These are phyloP conservation scores for Asterophora lycoperdoides DNA, from an alignment of 768 basidiomycete genomes.

Conservation along the genomic window DNA sequence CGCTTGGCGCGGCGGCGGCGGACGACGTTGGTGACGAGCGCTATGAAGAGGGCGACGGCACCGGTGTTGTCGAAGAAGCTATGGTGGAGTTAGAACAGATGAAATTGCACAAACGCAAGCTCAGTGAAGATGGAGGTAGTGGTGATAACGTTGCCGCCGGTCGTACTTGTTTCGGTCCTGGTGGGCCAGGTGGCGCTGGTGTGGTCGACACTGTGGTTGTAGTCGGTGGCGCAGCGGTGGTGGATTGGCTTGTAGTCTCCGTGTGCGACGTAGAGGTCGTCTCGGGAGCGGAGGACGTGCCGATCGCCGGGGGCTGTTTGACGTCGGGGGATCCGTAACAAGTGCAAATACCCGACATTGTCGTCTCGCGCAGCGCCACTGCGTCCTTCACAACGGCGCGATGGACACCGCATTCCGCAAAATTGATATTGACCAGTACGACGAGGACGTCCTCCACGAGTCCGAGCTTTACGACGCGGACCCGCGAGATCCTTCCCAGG, in stretches of 20 bases:
- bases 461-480: slow-evolving; percentile 86
- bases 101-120: not conserved
- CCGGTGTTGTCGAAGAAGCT: slow-evolving; percentile 73
- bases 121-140: slow-evolving; percentile 4
- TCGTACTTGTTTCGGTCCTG: not conserved
- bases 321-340: not conserved
- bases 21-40: slow-evolving; percentile 44
- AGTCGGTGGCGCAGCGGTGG: not conserved
- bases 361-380: not conserved
- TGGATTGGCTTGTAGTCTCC: not conserved
- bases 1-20: slow-evolving; percentile 60
- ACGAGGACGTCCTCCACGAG: slow-evolving; percentile 85
- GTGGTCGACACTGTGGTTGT: not conserved
- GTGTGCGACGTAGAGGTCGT: not conserved
- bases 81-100: not conserved
- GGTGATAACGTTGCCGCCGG: slow-evolving; percentile 5
- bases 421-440: slow-evolving; percentile 90
- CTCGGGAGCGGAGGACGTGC: not conserved
- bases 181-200: not conserved
- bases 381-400: not conserved
- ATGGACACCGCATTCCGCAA: slow-evolving; percentile 74
- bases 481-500: slow-evolving; percentile 70
- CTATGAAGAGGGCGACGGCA: slow-evolving; percentile 55
- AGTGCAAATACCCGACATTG: not conserved
- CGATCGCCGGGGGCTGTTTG: no score